Conservation (phyloP, 352 stramenopile genomes). For the Peronosclerospora sorghi region DNA sequence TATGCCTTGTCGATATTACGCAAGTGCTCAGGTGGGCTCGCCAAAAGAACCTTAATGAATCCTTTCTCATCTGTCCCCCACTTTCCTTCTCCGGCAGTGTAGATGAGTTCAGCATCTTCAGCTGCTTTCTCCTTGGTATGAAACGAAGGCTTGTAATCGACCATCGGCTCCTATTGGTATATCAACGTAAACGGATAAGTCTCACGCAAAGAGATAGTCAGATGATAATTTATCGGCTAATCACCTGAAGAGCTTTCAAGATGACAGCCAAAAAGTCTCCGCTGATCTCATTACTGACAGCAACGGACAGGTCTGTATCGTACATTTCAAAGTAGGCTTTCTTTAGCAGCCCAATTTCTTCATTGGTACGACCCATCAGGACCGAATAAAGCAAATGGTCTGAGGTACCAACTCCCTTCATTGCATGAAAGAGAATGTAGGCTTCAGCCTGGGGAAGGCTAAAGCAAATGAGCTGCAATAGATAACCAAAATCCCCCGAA, state of each 20-base stretch:
- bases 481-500: conserved; percentile 46
- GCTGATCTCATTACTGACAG: conserved; percentile 32
- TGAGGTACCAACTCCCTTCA: conserved; percentile 38
- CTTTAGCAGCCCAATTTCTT: conserved; percentile 40
- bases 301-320: conserved; percentile 35
- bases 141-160: neutral
- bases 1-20: conserved; percentile 47
- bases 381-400: conserved; percentile 54
- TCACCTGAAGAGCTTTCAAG: conserved; percentile 37
- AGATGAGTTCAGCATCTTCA: conserved; percentile 48
- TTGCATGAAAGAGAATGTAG: conserved; percentile 52
- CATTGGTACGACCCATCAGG: conserved; percentile 40
- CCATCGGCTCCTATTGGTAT: neutral
- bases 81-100: conserved; percentile 70
- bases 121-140: conserved; percentile 58
- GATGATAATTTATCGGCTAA: neutral
- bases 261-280: conserved; percentile 42
- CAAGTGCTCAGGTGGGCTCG: conserved; percentile 51
- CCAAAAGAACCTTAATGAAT: conserved; percentile 52
- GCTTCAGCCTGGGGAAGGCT: conserved; percentile 46
- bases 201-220: neutral
- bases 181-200: neutral
- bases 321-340: conserved; percentile 47
- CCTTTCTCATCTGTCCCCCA: conserved; percentile 61
- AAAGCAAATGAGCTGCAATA: conserved; percentile 46